phyloP scores from a whole-genome alignment of 768 basidiomycete species.

The Pulveroboletus sp. region DNA sequence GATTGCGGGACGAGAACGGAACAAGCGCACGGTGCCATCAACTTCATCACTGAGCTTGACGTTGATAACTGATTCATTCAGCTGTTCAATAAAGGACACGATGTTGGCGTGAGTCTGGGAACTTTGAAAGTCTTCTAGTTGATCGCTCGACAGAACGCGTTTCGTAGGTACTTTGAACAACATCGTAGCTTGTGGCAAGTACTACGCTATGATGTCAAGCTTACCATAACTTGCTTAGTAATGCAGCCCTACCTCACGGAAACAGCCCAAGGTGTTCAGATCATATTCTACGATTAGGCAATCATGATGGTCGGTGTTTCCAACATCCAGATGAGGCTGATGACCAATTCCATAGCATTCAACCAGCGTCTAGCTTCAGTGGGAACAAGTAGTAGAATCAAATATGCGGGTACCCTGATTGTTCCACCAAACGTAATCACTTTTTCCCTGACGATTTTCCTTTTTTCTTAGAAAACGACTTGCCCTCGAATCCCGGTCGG shows the following conservation, averaged over 20 bases:
- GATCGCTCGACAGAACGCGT: conserved; percentile 68
- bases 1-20: not conserved
- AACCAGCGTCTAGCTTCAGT: too few species aligned
- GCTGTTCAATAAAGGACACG: conserved; percentile 61
- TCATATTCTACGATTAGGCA: too few species aligned
- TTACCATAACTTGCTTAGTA: not conserved
- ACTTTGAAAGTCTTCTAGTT: conserved; percentile 77
- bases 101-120: conserved; percentile 69
- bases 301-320: too few species aligned
- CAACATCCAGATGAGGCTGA: too few species aligned
- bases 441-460: conserved; percentile 29
- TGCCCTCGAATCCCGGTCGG: conserved; percentile 86
- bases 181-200: too few species aligned
- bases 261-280: too few species aligned
- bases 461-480: conserved; percentile 60
- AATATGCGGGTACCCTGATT: not conserved
- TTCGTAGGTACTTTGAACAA: conserved; percentile 58
- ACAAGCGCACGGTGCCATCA: conserved; percentile 53
- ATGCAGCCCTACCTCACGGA: too few species aligned
- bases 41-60: conserved; percentile 70
- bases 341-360: too few species aligned
- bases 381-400: too few species aligned
- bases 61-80: conserved; percentile 74
- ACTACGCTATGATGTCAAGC: too few species aligned
- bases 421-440: conserved; percentile 10